phyloP scores from a whole-genome alignment of 2,329 filamentous ascomycete genomes.

The Akanthomyces lecanii region DNA sequence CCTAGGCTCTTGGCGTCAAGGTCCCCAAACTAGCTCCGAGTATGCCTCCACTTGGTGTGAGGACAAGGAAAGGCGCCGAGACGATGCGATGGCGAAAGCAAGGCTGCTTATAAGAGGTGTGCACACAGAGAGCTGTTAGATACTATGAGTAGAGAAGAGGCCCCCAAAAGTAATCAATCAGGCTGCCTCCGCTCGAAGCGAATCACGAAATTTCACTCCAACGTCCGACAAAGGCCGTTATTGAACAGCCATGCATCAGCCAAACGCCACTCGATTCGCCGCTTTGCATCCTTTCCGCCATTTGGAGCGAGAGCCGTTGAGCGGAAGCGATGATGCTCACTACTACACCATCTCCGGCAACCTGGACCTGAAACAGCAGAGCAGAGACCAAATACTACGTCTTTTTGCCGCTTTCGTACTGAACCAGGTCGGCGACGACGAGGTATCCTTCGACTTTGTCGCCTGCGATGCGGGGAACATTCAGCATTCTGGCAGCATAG shows the following conservation, averaged over 20 bases:
- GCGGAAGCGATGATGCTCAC: background rate
- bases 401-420: slow-evolving; percentile 2
- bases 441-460: slow-evolving; percentile 4
- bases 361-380: background rate
- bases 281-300: background rate
- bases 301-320: background rate
- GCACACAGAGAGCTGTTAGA: background rate
- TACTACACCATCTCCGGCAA: background rate
- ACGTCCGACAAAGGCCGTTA: background rate
- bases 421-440: slow-evolving; percentile 1
- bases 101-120: slow-evolving; percentile 3
- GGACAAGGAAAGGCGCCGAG: background rate
- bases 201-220: background rate
- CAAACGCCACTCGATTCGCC: slow-evolving; percentile 1
- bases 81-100: background rate
- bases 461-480: background rate
- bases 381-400: background rate
- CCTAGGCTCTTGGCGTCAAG: background rate
- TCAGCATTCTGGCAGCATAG: slow-evolving; percentile 4
- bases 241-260: background rate
- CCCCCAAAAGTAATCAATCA: background rate
- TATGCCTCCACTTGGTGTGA: background rate
- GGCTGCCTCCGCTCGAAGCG: slow-evolving; percentile 1
- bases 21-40: background rate
- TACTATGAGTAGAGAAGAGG: background rate